Evolutionary conservation across 2,329 filamentous ascomycete genomes (phyloP).

Genomic region (Corinectria fuckeliana): DNA sequence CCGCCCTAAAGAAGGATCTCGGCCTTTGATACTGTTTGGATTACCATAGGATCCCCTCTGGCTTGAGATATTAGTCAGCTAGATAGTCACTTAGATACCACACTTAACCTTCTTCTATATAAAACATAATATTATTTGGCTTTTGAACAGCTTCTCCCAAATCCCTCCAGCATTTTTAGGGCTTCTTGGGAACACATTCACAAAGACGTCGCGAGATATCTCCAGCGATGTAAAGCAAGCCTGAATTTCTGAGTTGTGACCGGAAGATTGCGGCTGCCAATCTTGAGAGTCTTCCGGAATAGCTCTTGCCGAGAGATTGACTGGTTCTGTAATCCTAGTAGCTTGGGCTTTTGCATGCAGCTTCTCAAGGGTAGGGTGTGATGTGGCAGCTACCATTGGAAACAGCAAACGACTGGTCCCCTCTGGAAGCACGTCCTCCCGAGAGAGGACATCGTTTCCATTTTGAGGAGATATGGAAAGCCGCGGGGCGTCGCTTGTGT

Average conservation of each 20-base stretch:
- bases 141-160: no score
- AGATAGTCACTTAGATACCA: no score
- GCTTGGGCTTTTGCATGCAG: conserved; percentile 2
- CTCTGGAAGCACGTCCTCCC: conserved; percentile 15
- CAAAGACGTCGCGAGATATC: conserved; percentile 17
- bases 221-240: conserved; percentile 20
- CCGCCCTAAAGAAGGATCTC: conserved; percentile 25
- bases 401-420: conserved; percentile 17
- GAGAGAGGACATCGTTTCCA: not conserved
- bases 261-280: not conserved
- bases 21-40: conserved; percentile 18
- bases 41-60: no score
- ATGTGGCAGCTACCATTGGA: conserved; percentile 25
- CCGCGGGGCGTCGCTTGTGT: not conserved
- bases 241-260: not conserved
- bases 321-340: not conserved
- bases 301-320: not conserved
- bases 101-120: no score
- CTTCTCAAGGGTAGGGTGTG: conserved; percentile 10
- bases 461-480: not conserved
- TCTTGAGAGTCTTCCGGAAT: not conserved
- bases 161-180: not conserved
- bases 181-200: conserved; percentile 10
- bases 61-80: no score
- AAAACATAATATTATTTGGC: no score